These are phyloP conservation scores for Carex kokanica DNA, from an alignment of 176 grass and related monocot species.

Conservation along the genomic window DNA sequence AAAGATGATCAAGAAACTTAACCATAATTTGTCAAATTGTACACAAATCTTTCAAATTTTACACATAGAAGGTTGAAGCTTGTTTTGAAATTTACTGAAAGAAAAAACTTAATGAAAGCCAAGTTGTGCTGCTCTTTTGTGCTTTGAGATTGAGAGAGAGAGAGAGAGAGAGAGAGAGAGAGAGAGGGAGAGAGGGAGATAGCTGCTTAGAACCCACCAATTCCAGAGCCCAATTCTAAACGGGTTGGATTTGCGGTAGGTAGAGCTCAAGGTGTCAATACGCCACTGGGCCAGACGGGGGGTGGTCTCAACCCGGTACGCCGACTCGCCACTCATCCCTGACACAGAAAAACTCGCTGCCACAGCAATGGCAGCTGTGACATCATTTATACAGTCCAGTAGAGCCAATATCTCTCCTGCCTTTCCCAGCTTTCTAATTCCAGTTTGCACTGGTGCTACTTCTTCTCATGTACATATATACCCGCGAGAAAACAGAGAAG, in stretches of 20 bases:
- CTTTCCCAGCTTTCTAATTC: constrained; percentile 68
- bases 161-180: too few species aligned
- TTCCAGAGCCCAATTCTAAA: constrained; percentile 98
- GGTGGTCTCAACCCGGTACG: constrained; percentile 72
- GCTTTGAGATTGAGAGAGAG: not conserved
- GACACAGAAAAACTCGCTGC: constrained; percentile 34
- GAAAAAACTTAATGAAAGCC: not conserved
- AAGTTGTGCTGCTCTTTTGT: not conserved
- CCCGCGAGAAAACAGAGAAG: not conserved
- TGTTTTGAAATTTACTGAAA: not conserved
- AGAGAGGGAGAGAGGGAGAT: not conserved
- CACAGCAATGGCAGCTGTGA: constrained; percentile 67
- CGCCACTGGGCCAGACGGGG: constrained; percentile 86
- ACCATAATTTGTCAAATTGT: not conserved
- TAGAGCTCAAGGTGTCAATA: constrained; percentile 67
- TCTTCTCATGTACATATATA: constrained; percentile 41
- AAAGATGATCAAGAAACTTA: not conserved
- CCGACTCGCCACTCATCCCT: constrained; percentile 51
- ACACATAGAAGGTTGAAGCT: not conserved
- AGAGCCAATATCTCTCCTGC: constrained; percentile 65
- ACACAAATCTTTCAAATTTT: not conserved
- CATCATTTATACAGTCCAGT: constrained; percentile 96
- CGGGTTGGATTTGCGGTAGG: constrained; percentile 81
- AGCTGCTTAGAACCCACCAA: constrained; percentile 38
- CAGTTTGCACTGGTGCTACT: constrained; percentile 32